Base-by-base conservation (phyloP, 2,329 filamentous ascomycete species). In the Neofusicoccum umdonicola region DNA sequence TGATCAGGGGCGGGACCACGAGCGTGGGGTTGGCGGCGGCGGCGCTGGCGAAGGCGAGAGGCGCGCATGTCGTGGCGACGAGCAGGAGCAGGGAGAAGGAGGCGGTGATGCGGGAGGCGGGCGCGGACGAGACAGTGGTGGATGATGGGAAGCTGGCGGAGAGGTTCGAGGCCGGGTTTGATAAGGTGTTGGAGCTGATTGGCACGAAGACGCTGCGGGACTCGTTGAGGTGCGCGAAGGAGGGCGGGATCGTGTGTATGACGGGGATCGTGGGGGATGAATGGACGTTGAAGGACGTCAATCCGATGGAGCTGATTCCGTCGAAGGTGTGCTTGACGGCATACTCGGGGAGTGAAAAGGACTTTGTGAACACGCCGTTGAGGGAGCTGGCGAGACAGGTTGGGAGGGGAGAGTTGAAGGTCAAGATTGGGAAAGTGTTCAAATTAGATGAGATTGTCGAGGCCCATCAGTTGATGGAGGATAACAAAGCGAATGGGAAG, bases 1-100 rank as follows among this genome's bases (percentile, higher is more conserved):
- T 84, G n/a, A 74, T 84, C n/a, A 73, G 82, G 4, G 82, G 82
- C 1, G 81, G 80, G 0, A 84, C 82, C 3, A 82, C 80, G 13
- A 79, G 76, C 61, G 77, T 84, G 12, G 81, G 81, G 4, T 71
- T 83, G 15, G 80, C 81, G 13, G 81, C 81, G 3, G 75, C 81
- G 6, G 77, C 76, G 6, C 77, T 84, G 63, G 81, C 81, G 22
- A 79, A 77, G 65, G 73, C 71, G 13, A 70, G 77, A 47, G 81
- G 81, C 5, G 75, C 71, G 7, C 71, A 69, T 65, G 78, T 84
- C 7, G 72, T 74, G 1, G 72, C 71, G 12, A 82, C 81, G 44
- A 82, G 78, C n/a, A 39, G 67, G 39, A 69, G 57, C 19, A 42
- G 37, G 44, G 48, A 17, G 2, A 60, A 79, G 19, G 76, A 76